phyloP scores from a whole-genome alignment of 1,139 yeast genomes.

The Candida frijolesensis region DNA sequence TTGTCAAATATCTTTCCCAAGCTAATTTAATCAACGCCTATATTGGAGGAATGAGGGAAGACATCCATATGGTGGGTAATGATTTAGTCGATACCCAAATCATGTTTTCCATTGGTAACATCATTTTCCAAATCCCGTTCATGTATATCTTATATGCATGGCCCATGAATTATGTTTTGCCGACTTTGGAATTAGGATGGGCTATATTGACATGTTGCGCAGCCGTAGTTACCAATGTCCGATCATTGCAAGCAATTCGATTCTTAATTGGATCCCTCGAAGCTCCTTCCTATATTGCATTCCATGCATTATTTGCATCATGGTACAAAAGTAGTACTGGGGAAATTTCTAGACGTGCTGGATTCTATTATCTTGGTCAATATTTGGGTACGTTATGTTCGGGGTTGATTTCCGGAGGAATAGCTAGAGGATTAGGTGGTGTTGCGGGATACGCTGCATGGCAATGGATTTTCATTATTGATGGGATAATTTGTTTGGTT shows the following conservation, averaged over 20 bases:
- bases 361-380: slow-evolving; percentile 62
- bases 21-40: slow-evolving; percentile 68
- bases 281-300: slow-evolving; percentile 62
- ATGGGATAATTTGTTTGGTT: slow-evolving; percentile 59
- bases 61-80: slow-evolving; percentile 60
- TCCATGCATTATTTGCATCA: slow-evolving; percentile 62
- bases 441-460: slow-evolving; percentile 58
- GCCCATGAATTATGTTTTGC: slow-evolving; percentile 59
- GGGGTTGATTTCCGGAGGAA: slow-evolving; percentile 66
- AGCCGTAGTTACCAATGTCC: slow-evolving; percentile 47
- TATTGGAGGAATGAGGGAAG: slow-evolving; percentile 64
- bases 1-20: slow-evolving; percentile 71
- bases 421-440: slow-evolving; percentile 50
- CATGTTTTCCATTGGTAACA: slow-evolving; percentile 58
- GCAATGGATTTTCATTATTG: slow-evolving; percentile 77
- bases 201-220: slow-evolving; percentile 55
- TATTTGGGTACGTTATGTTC: slow-evolving; percentile 63
- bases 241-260: slow-evolving; percentile 56
- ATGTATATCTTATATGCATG: slow-evolving; percentile 46
- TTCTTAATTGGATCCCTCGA: slow-evolving; percentile 66
- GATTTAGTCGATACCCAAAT: slow-evolving; percentile 65
- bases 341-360: slow-evolving; percentile 63
- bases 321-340: slow-evolving; percentile 54
- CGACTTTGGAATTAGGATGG: slow-evolving; percentile 65
- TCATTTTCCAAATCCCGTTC: slow-evolving; percentile 57